These are phyloP conservation scores for Ustilago cynodontis DNA, from an alignment of 1,284 basidiomycete genomes.

Conservation along the genomic window DNA sequence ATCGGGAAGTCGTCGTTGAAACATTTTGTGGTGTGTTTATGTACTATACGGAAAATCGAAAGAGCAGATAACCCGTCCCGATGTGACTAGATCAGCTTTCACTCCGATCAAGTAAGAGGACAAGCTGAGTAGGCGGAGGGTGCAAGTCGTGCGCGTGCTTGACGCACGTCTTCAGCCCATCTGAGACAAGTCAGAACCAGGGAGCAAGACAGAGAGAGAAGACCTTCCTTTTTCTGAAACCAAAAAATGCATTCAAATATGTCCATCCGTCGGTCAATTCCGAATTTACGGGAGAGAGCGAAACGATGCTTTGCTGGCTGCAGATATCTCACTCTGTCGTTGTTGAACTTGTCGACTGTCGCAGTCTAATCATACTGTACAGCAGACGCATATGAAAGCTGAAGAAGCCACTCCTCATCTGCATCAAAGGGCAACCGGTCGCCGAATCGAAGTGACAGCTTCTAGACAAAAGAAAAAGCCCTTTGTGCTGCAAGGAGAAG, in stretches of 20 bases:
- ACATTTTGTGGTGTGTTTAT: no score
- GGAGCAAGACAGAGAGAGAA: neutral
- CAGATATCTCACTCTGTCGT: no score
- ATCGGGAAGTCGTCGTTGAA: no score
- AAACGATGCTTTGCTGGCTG: neutral
- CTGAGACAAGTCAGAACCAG: slow-evolving; percentile 9
- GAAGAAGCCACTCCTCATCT: neutral
- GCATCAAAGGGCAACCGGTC: neutral
- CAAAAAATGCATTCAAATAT: neutral
- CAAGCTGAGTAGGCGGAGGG: neutral
- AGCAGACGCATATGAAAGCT: neutral
- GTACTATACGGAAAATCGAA: no score
- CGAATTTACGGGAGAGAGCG: neutral
- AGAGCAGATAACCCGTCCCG: no score
- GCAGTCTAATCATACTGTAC: neutral
- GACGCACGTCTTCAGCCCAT: slow-evolving; percentile 19
- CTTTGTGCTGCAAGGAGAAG: neutral
- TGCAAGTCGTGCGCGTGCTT: neutral
- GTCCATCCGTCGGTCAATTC: slow-evolving; percentile 3
- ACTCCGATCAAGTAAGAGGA: no score
- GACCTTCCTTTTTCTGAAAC: neutral
- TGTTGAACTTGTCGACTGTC: neutral
- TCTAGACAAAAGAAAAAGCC: slow-evolving; percentile 6
- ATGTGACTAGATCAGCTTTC: no score
- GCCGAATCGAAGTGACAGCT: slow-evolving; percentile 7